These are phyloP conservation scores for Penicillium manginii DNA, from an alignment of 495 filamentous ascomycete species.

Conservation along the genomic window DNA sequence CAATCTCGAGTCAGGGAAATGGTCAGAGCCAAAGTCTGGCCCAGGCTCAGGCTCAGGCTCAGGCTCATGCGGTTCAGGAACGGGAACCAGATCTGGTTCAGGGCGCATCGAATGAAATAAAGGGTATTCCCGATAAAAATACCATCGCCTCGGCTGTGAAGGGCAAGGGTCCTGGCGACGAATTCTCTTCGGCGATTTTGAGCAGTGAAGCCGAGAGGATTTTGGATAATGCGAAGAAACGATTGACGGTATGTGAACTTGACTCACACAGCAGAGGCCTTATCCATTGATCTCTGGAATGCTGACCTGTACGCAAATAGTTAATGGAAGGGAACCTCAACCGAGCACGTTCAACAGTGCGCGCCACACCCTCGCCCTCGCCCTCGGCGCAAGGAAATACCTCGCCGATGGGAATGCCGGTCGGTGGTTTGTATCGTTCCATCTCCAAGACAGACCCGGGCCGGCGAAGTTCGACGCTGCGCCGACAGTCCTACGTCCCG, in stretches of 20 bases:
- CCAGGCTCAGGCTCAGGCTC: too few relatives aligned
- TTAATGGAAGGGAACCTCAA: constrained; percentile 90
- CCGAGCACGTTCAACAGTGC: constrained; percentile 75
- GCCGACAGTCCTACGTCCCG: constrained; percentile 42
- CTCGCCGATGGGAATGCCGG: constrained; percentile 20
- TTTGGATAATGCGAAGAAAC: constrained; percentile 85
- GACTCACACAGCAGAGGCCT: too few relatives aligned
- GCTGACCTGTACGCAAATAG: constrained; percentile 45
- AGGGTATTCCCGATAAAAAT: constrained; percentile 1
- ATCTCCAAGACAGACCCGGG: constrained; percentile 48
- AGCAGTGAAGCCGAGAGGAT: constrained; percentile 86
- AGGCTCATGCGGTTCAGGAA: neutral
- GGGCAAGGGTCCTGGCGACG: constrained; percentile 46
- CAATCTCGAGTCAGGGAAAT: constrained; percentile 10
- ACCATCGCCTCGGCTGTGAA: constrained; percentile 30
- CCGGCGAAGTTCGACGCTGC: constrained; percentile 39
- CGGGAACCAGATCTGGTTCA: neutral
- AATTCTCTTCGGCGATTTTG: constrained; percentile 70
- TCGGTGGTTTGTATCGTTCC: constrained; percentile 44
- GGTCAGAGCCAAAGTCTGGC: neutral
- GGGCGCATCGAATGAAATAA: neutral
- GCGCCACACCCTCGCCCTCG: constrained; percentile 60
- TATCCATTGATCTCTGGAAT: constrained; percentile 2
- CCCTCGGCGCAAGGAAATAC: constrained; percentile 36
- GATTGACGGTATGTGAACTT: constrained; percentile 70